Evolutionary conservation across 2,329 filamentous ascomycete species (phyloP).

Genomic region (Talaromyces amestolkiae): DNA sequence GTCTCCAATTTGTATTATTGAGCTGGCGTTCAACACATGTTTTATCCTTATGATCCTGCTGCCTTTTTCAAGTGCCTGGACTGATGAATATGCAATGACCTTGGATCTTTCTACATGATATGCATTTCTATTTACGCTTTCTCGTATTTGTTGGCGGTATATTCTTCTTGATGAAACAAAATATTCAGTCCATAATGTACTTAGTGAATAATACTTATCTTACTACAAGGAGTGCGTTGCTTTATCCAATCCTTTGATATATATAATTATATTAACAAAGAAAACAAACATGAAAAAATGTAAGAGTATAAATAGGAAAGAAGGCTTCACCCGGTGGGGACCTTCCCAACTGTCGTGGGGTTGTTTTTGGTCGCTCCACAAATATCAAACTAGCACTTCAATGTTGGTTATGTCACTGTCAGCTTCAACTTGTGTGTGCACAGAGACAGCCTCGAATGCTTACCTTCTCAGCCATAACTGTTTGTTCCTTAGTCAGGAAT

Average conservation of each 20-base stretch:
- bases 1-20: background rate
- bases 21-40: background rate
- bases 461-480: background rate
- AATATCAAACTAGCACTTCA: slow-evolving; percentile 8
- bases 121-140: background rate
- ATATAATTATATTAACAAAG: background rate
- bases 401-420: background rate
- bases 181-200: background rate
- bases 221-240: too few species aligned
- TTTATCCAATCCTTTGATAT: too few species aligned
- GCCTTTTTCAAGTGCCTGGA: background rate
- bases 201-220: background rate
- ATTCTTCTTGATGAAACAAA: background rate
- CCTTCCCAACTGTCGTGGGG: slow-evolving; percentile 6
- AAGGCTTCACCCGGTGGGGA: background rate
- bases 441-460: background rate
- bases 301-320: background rate
- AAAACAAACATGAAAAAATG: background rate
- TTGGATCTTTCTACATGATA: background rate
- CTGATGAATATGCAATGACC: background rate
- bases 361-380: slow-evolving; percentile 8
- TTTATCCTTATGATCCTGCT: slow-evolving; percentile 1
- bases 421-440: background rate
- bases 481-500: background rate
- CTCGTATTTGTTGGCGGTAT: background rate